These are phyloP conservation scores for Tulasnella sp. DNA, from an alignment of 768 basidiomycete genomes.

Conservation along the genomic window DNA sequence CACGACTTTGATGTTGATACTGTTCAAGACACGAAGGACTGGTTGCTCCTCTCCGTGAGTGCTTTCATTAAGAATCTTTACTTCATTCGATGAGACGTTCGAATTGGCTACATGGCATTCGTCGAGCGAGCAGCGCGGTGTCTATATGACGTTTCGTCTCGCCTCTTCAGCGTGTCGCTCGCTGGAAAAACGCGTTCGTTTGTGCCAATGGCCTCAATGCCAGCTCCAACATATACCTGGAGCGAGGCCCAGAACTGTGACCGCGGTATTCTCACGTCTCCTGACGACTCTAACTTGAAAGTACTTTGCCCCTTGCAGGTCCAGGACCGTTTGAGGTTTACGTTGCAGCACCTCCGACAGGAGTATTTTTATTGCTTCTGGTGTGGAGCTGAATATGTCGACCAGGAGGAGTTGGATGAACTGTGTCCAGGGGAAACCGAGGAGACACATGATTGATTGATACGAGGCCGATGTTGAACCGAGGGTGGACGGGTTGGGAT, in stretches of 20 bases:
- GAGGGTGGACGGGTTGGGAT: not conserved
- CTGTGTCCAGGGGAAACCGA: conserved; percentile 69
- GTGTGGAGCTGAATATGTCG: conserved; percentile 70
- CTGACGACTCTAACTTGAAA: not conserved
- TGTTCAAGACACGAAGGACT: conserved; percentile 55
- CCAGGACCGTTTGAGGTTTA: conserved; percentile 51
- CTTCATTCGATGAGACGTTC: not conserved
- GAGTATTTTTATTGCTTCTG: conserved; percentile 75
- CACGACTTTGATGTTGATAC: conserved; percentile 41
- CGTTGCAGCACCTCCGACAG: conserved; percentile 62
- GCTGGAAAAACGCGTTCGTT: not conserved
- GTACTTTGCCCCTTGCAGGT: conserved; percentile 37
- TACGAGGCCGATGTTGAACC: too few species aligned
- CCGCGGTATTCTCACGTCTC: not conserved
- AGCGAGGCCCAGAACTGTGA: not conserved
- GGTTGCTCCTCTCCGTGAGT: conserved; percentile 53
- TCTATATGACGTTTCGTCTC: not conserved
- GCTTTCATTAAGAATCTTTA: not conserved
- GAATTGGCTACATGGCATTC: not conserved
- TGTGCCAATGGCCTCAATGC: not conserved
- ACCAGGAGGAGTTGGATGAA: conserved; percentile 43
- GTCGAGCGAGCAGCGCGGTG: not conserved
- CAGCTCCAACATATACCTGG: not conserved
- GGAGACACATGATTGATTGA: conserved; percentile 60
- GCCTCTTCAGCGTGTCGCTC: not conserved